phyloP scores from a whole-genome alignment of 805 yeast species.

The Saccharomycopsis amapae region DNA sequence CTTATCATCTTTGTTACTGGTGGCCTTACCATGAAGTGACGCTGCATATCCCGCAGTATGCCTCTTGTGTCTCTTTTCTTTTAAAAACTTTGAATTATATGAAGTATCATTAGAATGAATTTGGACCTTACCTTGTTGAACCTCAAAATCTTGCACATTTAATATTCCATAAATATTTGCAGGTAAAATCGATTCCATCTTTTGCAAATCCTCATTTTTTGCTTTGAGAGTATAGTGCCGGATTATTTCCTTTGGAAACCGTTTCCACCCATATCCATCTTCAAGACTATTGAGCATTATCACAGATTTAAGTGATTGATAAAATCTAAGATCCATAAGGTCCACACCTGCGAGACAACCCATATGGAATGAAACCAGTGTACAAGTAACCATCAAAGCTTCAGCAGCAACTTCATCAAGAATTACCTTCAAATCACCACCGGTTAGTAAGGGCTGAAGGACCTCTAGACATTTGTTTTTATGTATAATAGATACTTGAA shows the following conservation, averaged over 20 bases:
- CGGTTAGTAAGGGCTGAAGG: background rate
- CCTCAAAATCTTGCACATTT: slow-evolving; percentile 12
- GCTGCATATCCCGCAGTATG: background rate
- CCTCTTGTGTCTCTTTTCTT: background rate
- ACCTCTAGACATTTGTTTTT: slow-evolving; percentile 6
- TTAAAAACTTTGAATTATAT: background rate
- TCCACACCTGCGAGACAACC: slow-evolving; percentile 3
- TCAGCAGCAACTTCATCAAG: background rate
- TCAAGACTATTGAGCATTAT: background rate
- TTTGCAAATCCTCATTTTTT: slow-evolving; percentile 2
- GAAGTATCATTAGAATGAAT: background rate
- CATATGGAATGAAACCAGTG: slow-evolving; percentile 5
- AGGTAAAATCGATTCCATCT: slow-evolving; percentile 1
- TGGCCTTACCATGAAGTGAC: background rate
- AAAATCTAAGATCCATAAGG: slow-evolving; percentile 7
- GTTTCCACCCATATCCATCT: background rate
- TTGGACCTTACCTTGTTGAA: background rate
- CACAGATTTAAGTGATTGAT: slow-evolving; percentile 1
- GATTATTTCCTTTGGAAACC: slow-evolving; percentile 1
- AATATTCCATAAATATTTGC: slow-evolving; percentile 2
- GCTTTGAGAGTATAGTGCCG: background rate
- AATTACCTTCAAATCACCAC: background rate
- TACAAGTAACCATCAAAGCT: slow-evolving; percentile 7
- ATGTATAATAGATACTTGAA: slow-evolving; percentile 9
- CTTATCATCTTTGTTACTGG: background rate